Evolutionary conservation across 345 rosid genomes (phyloP).

Genomic region (Leavenworthia alabamica): DNA sequence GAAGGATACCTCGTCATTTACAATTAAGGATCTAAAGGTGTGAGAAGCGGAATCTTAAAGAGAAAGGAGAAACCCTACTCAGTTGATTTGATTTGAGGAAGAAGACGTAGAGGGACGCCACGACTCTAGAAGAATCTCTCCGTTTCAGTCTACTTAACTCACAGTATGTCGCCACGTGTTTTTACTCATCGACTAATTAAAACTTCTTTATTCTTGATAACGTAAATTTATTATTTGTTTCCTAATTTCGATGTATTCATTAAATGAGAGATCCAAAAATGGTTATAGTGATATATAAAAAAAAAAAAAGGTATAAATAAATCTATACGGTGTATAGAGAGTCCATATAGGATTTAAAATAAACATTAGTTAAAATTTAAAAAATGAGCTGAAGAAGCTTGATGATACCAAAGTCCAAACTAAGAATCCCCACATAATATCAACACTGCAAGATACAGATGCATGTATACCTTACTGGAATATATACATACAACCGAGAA

Average conservation of each 20-base stretch:
- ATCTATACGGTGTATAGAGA: not conserved
- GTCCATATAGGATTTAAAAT: not conserved
- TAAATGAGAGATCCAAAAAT: not conserved
- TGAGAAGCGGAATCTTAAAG: not conserved
- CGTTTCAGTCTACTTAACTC: conserved; percentile 1
- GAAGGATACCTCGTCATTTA: conserved; percentile 9
- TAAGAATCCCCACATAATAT: too few species aligned
- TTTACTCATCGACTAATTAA: not conserved
- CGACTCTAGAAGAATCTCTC: conserved; percentile 8
- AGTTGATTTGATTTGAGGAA: conserved; percentile 22
- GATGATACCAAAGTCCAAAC: too few species aligned
- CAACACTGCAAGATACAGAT: too few species aligned
- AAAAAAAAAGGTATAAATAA: too few species aligned
- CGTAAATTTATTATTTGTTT: not conserved
- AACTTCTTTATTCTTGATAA: not conserved
- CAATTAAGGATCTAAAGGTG: not conserved
- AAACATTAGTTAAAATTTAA: not conserved
- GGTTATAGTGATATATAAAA: too few species aligned
- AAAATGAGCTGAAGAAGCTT: not conserved
- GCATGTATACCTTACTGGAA: too few species aligned
- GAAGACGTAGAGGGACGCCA: conserved; percentile 11
- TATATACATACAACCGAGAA: too few species aligned
- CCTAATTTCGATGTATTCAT: not conserved
- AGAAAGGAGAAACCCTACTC: conserved; percentile 22
- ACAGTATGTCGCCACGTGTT: conserved; percentile 12